A percentile compares a stretch with the other conserved stretches of the same genome.
Conservation (phyloP, 108 stramenopile species). For the Heterococcus sp. region DNA sequence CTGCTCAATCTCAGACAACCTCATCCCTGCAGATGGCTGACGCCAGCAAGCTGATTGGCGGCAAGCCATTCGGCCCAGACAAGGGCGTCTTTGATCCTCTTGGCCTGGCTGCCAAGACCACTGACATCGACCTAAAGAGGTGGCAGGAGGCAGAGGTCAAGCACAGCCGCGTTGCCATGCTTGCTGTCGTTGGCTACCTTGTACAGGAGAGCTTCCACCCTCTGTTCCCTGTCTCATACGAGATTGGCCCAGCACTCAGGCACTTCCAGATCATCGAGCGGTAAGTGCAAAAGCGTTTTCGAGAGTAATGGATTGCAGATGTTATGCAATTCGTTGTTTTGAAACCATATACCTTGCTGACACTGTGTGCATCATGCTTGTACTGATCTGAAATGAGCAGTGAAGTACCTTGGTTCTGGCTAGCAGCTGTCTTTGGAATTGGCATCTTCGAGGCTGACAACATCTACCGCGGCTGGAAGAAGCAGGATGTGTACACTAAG, state of each 20-base stretch:
- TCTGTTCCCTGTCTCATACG: slow-evolving; percentile 56
- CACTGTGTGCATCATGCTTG: too few species aligned
- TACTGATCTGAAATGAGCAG: slow-evolving; percentile 71
- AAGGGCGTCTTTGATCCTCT: too few species aligned
- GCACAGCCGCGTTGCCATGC: slow-evolving; percentile 67
- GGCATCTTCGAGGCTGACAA: slow-evolving; percentile 15
- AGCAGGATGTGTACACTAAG: not conserved
- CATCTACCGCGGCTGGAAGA: not conserved
- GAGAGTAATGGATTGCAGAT: not conserved
- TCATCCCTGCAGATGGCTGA: too few species aligned
- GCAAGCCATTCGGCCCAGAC: too few species aligned
- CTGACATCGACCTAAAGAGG: slow-evolving; percentile 47
- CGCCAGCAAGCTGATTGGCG: too few species aligned
- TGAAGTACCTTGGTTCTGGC: slow-evolving; percentile 53
- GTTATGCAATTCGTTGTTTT: not conserved
- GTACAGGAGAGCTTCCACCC: slow-evolving; percentile 53
- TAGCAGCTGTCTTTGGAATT: slow-evolving; percentile 54
- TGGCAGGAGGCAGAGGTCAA: slow-evolving; percentile 68
- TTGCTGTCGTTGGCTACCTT: slow-evolving; percentile 58
- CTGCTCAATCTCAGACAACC: too few species aligned
- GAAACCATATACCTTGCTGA: not conserved
- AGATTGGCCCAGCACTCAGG: slow-evolving; percentile 79
- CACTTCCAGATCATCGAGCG: too few species aligned
- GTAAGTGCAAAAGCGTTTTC: too few species aligned
- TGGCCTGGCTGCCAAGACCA: too few species aligned